phyloP scores from a whole-genome alignment of 768 basidiomycete species.

The Boletus rex-veris region DNA sequence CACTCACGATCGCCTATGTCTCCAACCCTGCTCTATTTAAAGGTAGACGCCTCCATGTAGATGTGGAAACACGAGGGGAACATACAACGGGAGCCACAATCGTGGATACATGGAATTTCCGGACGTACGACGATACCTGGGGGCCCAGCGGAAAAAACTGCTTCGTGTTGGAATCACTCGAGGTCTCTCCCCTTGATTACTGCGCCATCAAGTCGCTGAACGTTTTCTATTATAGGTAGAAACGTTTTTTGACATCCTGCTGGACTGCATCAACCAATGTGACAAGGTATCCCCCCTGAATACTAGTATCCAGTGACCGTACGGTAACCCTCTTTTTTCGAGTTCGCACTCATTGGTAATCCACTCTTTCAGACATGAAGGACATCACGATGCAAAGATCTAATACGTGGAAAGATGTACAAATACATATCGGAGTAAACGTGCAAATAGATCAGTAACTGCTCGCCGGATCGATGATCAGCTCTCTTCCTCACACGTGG shows the following conservation, averaged over 20 bases:
- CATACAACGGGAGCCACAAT: constrained; percentile 75
- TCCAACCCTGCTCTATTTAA: constrained; percentile 64
- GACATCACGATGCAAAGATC: neutral
- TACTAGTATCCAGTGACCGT: neutral
- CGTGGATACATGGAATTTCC: constrained; percentile 73
- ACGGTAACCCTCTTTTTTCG: neutral
- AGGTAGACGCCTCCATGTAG: constrained; percentile 66
- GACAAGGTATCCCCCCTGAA: constrained; percentile 64
- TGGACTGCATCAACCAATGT: constrained; percentile 55
- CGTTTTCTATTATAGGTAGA: constrained; percentile 42
- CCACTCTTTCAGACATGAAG: neutral
- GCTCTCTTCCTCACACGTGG: too few relatives aligned
- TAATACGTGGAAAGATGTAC: constrained; percentile 27
- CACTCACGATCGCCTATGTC: constrained; percentile 76
- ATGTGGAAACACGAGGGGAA: constrained; percentile 69
- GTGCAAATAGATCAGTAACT: too few relatives aligned
- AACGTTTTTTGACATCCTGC: constrained; percentile 62
- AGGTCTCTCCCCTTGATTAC: constrained; percentile 43
- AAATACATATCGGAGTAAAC: neutral
- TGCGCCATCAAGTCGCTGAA: constrained; percentile 1
- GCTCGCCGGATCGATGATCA: too few relatives aligned
- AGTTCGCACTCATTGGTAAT: neutral
- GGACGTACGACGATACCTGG: constrained; percentile 61
- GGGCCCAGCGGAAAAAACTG: constrained; percentile 74
- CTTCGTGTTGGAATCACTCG: constrained; percentile 58